These are phyloP conservation scores for Lodderomyces orthopsilosis DNA, from an alignment of 1,139 yeast genomes.

Conservation along the genomic window DNA sequence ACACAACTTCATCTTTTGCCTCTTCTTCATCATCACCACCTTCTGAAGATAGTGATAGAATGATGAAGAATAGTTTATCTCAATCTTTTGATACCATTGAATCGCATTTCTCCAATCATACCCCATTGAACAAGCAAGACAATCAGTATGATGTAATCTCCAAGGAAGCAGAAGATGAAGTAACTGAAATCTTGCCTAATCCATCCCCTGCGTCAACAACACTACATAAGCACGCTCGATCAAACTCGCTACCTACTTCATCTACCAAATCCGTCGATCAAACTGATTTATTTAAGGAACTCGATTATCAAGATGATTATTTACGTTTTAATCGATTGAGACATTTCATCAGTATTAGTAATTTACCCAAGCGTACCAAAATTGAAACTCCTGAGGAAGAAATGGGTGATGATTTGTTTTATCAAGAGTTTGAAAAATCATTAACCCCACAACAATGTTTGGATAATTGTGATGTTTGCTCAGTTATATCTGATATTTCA, in stretches of 20 bases:
- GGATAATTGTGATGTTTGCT: constrained; percentile 20
- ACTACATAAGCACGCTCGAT: constrained; percentile 12
- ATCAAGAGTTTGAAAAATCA: constrained; percentile 10
- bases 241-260: constrained; percentile 24
- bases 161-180: background rate
- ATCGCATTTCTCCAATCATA: constrained; percentile 6
- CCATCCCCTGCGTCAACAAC: constrained; percentile 1
- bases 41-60: constrained; percentile 8
- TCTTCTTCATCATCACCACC: constrained; percentile 1
- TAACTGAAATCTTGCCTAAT: constrained; percentile 10
- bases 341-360: constrained; percentile 22
- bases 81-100: constrained; percentile 12
- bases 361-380: constrained; percentile 10
- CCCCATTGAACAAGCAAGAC: background rate
- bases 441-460: constrained; percentile 12
- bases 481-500: constrained; percentile 28
- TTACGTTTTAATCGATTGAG: constrained; percentile 22
- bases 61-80: constrained; percentile 11
- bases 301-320: constrained; percentile 17
- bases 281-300: constrained; percentile 14
- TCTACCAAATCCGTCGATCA: constrained; percentile 10
- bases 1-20: constrained; percentile 7
- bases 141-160: background rate
- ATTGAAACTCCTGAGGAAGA: constrained; percentile 4
- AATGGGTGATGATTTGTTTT: constrained; percentile 5